Evolutionary conservation across 148 eudicot genomes (phyloP).

Genomic region (Heliamphora exappendiculata): DNA sequence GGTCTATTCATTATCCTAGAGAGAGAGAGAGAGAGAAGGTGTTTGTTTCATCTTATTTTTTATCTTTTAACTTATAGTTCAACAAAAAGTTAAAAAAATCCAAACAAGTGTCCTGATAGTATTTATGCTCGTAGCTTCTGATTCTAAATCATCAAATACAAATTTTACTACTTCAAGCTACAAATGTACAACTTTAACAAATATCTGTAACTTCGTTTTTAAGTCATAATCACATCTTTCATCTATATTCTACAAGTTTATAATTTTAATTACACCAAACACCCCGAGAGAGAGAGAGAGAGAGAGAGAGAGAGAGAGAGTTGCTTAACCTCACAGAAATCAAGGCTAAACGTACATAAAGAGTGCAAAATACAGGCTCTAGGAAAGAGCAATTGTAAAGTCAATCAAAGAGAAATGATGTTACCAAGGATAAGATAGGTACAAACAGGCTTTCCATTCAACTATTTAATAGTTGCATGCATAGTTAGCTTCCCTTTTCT

Average conservation of each 20-base stretch:
- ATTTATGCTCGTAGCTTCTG: too few species aligned
- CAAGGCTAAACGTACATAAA: not conserved
- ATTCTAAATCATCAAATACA: too few species aligned
- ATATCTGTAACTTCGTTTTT: too few species aligned
- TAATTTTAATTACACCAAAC: not conserved
- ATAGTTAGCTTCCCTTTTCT: not conserved
- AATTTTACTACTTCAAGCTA: too few species aligned
- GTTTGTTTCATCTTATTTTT: too few species aligned
- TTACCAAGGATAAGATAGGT: constrained; percentile 10
- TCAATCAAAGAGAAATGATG: constrained; percentile 15
- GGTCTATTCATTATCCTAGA: too few species aligned
- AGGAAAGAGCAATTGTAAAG: constrained; percentile 7
- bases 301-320: constrained; percentile 4
- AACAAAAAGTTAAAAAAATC: not conserved
- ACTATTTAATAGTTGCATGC: constrained; percentile 6
- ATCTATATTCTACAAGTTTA: too few species aligned
- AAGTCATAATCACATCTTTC: too few species aligned
- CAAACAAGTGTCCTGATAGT: too few species aligned
- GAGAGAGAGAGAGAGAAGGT: too few species aligned
- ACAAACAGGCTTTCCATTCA: not conserved
- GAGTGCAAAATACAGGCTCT: constrained; percentile 2
- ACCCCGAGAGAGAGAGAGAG: not conserved
- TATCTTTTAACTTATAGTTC: too few species aligned
- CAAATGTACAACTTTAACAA: too few species aligned
- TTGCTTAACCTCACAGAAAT: not conserved